These are phyloP conservation scores for Penicillium sp. DNA, from an alignment of 2,329 filamentous ascomycete genomes.

Conservation along the genomic window DNA sequence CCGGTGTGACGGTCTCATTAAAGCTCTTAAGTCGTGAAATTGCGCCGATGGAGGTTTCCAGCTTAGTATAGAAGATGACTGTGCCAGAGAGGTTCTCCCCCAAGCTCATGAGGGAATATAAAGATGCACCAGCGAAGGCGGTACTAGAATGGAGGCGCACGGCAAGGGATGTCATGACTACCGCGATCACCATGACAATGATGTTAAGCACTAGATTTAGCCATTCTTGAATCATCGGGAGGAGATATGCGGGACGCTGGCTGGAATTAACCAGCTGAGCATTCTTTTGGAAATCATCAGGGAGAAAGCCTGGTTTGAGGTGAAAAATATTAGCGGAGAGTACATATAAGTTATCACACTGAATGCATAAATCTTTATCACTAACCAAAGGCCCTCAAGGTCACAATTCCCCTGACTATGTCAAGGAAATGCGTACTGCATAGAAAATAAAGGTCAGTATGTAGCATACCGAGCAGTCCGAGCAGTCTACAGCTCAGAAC, in stretches of 20 bases:
- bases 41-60: neutral
- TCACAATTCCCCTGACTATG: neutral
- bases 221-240: neutral
- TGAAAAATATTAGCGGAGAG: no score
- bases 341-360: no score
- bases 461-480: no score
- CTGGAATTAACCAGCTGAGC: neutral
- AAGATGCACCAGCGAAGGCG: neutral
- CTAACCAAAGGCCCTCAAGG: neutral
- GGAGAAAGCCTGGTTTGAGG: neutral
- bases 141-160: neutral
- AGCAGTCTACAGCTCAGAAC: no score
- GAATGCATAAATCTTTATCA: no score
- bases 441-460: no score
- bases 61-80: neutral
- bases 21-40: neutral
- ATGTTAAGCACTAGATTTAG: neutral
- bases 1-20: neutral
- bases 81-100: neutral
- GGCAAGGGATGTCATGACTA: neutral
- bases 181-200: neutral
- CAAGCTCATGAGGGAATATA: neutral
- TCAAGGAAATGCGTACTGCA: neutral
- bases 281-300: neutral
- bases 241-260: neutral